These are phyloP conservation scores for Kentomonas sorsogonicus DNA, from an alignment of 208 protist genomes.

Conservation along the genomic window DNA sequence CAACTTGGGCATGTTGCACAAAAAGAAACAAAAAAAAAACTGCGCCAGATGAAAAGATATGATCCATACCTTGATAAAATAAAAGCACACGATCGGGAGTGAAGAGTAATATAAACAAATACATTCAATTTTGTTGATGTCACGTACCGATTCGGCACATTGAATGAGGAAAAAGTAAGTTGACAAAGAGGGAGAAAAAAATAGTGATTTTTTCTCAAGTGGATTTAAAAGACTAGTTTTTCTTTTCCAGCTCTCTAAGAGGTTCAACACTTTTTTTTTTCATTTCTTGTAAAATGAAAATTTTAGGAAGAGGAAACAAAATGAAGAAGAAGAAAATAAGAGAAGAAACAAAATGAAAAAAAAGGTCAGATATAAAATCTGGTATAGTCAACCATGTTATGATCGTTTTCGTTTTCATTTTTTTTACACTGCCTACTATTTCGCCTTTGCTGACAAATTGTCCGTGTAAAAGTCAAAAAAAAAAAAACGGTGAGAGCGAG, in stretches of 20 bases:
- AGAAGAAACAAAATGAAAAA: constrained; percentile 19
- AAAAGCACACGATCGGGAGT: background rate
- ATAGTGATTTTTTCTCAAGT: no score
- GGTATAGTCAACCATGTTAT: background rate
- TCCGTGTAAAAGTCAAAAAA: no score
- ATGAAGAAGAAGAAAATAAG: constrained; percentile 18
- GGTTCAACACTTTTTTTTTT: background rate
- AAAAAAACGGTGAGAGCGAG: background rate
- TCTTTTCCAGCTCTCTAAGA: background rate
- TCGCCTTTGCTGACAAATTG: no score
- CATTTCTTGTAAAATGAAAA: background rate
- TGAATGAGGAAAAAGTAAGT: no score
- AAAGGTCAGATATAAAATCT: constrained; percentile 6
- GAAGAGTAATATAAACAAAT: background rate
- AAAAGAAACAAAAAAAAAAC: constrained; percentile 11
- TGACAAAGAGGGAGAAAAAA: background rate
- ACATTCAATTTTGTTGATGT: no score
- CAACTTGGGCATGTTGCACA: background rate
- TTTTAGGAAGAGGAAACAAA: background rate
- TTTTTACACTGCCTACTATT: background rate
- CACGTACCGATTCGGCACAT: no score
- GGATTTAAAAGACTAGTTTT: no score
- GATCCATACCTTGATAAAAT: constrained; percentile 3
- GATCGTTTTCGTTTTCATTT: background rate
- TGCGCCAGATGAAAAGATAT: constrained; percentile 12